These are phyloP conservation scores for Pleurotus citrinopileatus DNA, from an alignment of 768 basidiomycete genomes.

Conservation along the genomic window DNA sequence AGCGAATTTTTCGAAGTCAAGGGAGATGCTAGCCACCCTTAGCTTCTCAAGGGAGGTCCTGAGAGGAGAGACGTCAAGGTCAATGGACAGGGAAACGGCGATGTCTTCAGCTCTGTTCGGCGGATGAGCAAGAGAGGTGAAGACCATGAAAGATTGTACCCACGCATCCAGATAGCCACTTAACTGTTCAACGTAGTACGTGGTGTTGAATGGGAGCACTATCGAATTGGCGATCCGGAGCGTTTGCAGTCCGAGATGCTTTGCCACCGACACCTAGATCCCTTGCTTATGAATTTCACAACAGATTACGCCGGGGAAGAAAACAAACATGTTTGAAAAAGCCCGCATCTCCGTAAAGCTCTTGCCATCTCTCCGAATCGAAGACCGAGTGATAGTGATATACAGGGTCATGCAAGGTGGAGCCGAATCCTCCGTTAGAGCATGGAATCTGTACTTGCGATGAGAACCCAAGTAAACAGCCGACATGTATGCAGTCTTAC, in stretches of 20 bases:
- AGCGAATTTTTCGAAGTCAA: constrained; percentile 42
- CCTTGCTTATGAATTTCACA: too few relatives aligned
- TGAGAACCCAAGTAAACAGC: too few relatives aligned
- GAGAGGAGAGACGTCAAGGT: constrained; percentile 33
- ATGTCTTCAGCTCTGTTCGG: constrained; percentile 49
- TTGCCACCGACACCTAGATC: constrained; percentile 21
- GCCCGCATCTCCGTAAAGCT: constrained; percentile 61
- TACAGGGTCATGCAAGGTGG: constrained; percentile 38
- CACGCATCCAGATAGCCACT: constrained; percentile 47
- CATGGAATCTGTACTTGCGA: constrained; percentile 50
- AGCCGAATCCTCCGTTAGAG: constrained; percentile 38
- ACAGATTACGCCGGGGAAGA: neutral
- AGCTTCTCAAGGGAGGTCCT: constrained; percentile 34
- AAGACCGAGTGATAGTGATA: constrained; percentile 65
- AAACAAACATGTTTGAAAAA: constrained; percentile 53
- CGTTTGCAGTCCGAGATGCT: constrained; percentile 35
- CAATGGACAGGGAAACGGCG: constrained; percentile 20
- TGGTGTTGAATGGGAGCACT: constrained; percentile 65
- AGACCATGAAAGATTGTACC: constrained; percentile 27
- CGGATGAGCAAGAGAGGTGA: neutral
- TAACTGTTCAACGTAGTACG: constrained; percentile 59
- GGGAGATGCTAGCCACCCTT: constrained; percentile 36
- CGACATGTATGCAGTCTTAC: constrained; percentile 5
- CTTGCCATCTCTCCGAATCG: constrained; percentile 58
- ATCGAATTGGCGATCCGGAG: constrained; percentile 53